These are phyloP conservation scores for Melanomma pulvis-pyrius DNA, from an alignment of 495 filamentous ascomycete genomes.

Conservation along the genomic window DNA sequence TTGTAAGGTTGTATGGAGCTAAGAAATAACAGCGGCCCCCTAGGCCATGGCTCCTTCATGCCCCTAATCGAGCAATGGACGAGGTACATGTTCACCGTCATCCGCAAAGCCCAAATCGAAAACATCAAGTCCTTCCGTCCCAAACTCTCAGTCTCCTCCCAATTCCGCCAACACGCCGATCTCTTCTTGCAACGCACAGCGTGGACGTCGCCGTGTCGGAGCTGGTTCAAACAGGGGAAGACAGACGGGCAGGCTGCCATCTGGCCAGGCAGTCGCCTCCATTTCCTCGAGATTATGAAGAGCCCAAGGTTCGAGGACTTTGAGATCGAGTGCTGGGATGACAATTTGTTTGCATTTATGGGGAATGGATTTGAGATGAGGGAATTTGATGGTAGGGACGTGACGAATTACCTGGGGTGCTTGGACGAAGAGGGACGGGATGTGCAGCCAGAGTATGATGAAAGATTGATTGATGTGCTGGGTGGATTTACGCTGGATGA, in stretches of 20 bases:
- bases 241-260: conserved; percentile 45
- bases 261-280: conserved; percentile 48
- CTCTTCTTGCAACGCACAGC: conserved; percentile 47
- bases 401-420: conserved; percentile 46
- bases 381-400: conserved; percentile 47
- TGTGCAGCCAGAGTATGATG: conserved; percentile 43
- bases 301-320: conserved; percentile 49
- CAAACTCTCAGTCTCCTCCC: conserved; percentile 28
- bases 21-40: conserved; percentile 35
- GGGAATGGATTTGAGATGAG: conserved; percentile 50
- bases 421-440: conserved; percentile 41
- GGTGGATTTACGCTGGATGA: conserved; percentile 36
- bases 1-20: not conserved
- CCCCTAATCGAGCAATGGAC: conserved; percentile 48
- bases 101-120: conserved; percentile 43
- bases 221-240: conserved; percentile 51
- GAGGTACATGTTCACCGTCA: conserved; percentile 44
- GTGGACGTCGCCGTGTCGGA: conserved; percentile 44
- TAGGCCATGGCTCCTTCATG: conserved; percentile 47
- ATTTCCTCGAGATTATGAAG: conserved; percentile 49
- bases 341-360: conserved; percentile 48
- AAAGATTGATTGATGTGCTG: conserved; percentile 40
- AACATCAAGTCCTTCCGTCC: conserved; percentile 46
- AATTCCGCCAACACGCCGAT: conserved; percentile 46
- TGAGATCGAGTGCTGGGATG: conserved; percentile 46